A percentile compares a stretch with the other conserved stretches of the same genome.
These are phyloP conservation scores for Penicillium palitans DNA, from an alignment of 2,329 filamentous ascomycete genomes.

Conservation along the genomic window DNA sequence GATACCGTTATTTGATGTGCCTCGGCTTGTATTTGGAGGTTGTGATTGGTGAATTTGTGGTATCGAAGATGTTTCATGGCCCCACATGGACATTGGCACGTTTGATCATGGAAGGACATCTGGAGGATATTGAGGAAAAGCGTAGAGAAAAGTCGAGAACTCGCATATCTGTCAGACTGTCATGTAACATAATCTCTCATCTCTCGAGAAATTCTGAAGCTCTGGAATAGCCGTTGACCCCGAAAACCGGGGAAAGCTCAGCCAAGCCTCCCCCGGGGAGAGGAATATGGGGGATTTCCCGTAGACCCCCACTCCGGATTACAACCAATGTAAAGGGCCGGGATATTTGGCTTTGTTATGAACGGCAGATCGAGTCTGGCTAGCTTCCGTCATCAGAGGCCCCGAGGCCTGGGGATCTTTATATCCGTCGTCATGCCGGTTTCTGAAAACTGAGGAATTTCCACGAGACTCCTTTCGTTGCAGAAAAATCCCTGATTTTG, in stretches of 20 bases:
- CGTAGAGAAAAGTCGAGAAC: background rate
- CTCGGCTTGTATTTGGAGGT: conserved; percentile 17
- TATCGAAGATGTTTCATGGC: background rate
- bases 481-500: background rate
- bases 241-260: conserved; percentile 6
- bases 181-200: background rate
- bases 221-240: background rate
- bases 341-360: background rate
- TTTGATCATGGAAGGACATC: background rate
- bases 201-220: too few species aligned
- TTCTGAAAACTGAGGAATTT: background rate
- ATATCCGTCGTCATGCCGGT: conserved; percentile 9
- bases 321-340: background rate
- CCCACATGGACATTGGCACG: background rate
- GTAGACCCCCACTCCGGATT: conserved; percentile 6
- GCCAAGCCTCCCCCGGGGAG: background rate
- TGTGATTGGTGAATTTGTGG: background rate
- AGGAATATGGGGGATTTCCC: conserved; percentile 7
- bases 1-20: conserved; percentile 28
- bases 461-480: background rate
- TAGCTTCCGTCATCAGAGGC: conserved; percentile 26
- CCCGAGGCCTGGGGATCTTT: background rate
- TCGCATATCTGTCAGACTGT: too few species aligned
- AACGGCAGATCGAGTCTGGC: conserved; percentile 28
- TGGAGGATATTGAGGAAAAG: background rate